A percentile compares a stretch with the other conserved stretches of the same genome.
Conservation (phyloP, 352 stramenopile species). For the Chrysophaeum taylorii region DNA sequence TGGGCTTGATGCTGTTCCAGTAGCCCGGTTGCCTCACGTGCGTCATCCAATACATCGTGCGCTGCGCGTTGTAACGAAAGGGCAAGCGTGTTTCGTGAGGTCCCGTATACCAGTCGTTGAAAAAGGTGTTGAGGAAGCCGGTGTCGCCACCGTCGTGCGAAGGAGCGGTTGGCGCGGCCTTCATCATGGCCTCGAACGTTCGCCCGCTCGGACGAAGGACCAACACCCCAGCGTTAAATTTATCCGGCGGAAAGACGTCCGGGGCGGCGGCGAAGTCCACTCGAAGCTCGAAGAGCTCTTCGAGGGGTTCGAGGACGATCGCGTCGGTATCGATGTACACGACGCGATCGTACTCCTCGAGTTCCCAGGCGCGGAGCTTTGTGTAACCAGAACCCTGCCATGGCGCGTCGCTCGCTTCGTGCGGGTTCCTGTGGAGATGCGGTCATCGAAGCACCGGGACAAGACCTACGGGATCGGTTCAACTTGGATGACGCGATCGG, state of each 20-base stretch:
- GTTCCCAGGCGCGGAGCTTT: slow-evolving; percentile 40
- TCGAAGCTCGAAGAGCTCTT: slow-evolving; percentile 38
- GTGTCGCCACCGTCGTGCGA: slow-evolving; percentile 66
- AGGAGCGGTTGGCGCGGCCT: slow-evolving; percentile 32
- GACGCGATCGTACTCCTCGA: slow-evolving; percentile 60
- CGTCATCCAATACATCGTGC: slow-evolving; percentile 63
- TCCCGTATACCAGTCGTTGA: slow-evolving; percentile 50
- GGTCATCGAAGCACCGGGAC: background rate
- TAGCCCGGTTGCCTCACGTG: slow-evolving; percentile 55
- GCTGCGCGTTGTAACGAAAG: slow-evolving; percentile 67
- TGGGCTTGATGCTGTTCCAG: slow-evolving; percentile 45
- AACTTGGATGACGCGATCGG: slow-evolving; percentile 30
- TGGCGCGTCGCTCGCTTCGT: background rate
- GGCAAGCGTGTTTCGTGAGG: slow-evolving; percentile 46
- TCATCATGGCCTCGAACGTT: slow-evolving; percentile 50
- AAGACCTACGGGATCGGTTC: slow-evolving; percentile 26
- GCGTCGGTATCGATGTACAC: slow-evolving; percentile 69
- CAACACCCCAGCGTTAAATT: slow-evolving; percentile 66
- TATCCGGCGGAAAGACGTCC: slow-evolving; percentile 64
- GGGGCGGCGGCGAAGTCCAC: slow-evolving; percentile 54
- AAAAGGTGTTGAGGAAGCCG: slow-evolving; percentile 70
- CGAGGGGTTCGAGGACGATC: slow-evolving; percentile 57
- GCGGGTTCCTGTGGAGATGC: no score
- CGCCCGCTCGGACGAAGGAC: slow-evolving; percentile 45
- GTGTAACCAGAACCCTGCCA: background rate